These are phyloP conservation scores for Canariomyces notabilis DNA, from an alignment of 2,329 filamentous ascomycete species.

Conservation along the genomic window DNA sequence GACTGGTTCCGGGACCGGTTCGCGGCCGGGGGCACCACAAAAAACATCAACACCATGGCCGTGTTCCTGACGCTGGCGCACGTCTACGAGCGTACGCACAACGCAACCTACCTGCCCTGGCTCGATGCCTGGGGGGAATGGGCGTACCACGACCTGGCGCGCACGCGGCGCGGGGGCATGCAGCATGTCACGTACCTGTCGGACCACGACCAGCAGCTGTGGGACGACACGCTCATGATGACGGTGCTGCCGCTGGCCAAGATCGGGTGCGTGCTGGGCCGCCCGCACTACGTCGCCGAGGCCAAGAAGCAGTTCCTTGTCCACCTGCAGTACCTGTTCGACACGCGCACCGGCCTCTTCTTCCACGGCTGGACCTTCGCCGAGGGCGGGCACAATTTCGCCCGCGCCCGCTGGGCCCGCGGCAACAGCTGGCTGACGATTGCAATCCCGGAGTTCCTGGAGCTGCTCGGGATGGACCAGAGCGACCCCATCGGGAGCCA, in stretches of 20 bases:
- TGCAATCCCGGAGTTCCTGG: slow-evolving; percentile 76
- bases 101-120: slow-evolving; percentile 68
- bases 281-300: slow-evolving; percentile 70
- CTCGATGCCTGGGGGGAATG: slow-evolving; percentile 78
- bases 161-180: slow-evolving; percentile 67
- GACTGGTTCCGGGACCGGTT: slow-evolving; percentile 69
- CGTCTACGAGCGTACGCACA: slow-evolving; percentile 69
- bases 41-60: slow-evolving; percentile 84
- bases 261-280: slow-evolving; percentile 65
- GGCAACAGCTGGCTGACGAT: slow-evolving; percentile 75
- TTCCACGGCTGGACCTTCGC: slow-evolving; percentile 78
- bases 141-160: slow-evolving; percentile 70
- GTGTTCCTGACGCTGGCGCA: slow-evolving; percentile 70
- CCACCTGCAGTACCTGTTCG: slow-evolving; percentile 74
- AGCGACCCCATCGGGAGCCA: slow-evolving; percentile 59
- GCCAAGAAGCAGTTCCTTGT: slow-evolving; percentile 73
- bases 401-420: slow-evolving; percentile 52
- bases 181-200: slow-evolving; percentile 71
- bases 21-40: slow-evolving; percentile 66
- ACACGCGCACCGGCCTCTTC: slow-evolving; percentile 65
- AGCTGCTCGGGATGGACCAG: slow-evolving; percentile 55
- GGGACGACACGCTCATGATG: slow-evolving; percentile 89
- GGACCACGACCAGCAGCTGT: slow-evolving; percentile 68
- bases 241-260: slow-evolving; percentile 75
- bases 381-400: slow-evolving; percentile 38